Base-by-base conservation (phyloP, 2,329 filamentous ascomycete species). In the Ophiostoma piceae region DNA sequence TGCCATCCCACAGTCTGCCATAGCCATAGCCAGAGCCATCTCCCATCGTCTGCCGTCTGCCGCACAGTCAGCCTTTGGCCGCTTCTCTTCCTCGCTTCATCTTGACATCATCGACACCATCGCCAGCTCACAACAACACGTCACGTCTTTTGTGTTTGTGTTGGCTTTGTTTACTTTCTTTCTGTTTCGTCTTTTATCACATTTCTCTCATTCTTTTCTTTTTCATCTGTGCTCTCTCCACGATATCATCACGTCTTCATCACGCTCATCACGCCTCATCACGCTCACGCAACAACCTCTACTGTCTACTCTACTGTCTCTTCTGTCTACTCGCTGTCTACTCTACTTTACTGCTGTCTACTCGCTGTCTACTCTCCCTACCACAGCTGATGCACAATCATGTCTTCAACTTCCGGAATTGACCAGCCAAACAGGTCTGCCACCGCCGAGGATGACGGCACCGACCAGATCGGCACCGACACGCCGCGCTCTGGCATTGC, bases 401-500 rank as follows among this genome's bases (percentile, higher is more conserved):
- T 72, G 73, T 66, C 76, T 72, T 74, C 71, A 75, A 82, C 84
- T 80, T 79, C 79, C 74, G 79, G 78, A 77, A 79, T 85, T 86
- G 83, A 87, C 84, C 79, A 81, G 76, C 78, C 79, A 75, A 80
- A 77, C 79, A 87, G 85, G 81, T 82, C 84, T 78, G 79, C 79
- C 76, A 79, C 84, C 71, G 80, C 84, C 76, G 89, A 91, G 74
- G 90, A 94, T 77, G 90, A 92, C 78, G 85, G 83, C 76, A 83
- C 84, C 78, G 90, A 94, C 79, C 89, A 92, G 75, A 90, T 92
- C 79, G 92, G 92, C 78, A 91, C 90, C 79, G 90, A 92, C 76
- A 94, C 92, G 69, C 95, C 93, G 76, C 91, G 93, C 77, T 96
- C 94, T 75, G 93, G 94, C 77, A 88, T 96, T 79, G 91, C 92